Percentiles rank a stretch among this genome's conserved stretches.
These are phyloP conservation scores for Perkinsus olseni DNA, from an alignment of 169 alveolate genomes.

Conservation along the genomic window DNA sequence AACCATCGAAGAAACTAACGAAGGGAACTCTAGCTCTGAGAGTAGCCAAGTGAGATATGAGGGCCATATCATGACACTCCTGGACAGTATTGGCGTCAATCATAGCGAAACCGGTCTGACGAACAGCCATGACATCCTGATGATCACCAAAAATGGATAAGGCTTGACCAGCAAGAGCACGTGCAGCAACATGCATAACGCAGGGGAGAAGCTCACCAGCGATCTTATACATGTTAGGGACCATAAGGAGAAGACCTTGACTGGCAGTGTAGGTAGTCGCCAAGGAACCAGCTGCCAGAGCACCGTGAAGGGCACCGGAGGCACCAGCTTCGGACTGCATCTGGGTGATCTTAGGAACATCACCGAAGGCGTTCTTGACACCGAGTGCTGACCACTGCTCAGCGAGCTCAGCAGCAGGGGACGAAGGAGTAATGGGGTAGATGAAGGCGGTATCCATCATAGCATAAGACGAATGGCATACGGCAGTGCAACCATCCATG, in stretches of 20 bases:
- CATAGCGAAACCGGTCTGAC: constrained; percentile 46
- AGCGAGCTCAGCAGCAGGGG: constrained; percentile 44
- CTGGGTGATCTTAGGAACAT: constrained; percentile 39
- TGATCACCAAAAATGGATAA: constrained; percentile 51
- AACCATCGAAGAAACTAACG: constrained; percentile 46
- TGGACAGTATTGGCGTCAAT: constrained; percentile 47
- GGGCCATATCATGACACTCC: constrained; percentile 42
- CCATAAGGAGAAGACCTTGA: constrained; percentile 45
- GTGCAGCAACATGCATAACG: constrained; percentile 48
- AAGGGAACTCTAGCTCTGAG: constrained; percentile 44
- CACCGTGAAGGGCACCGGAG: constrained; percentile 53
- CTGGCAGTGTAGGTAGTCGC: constrained; percentile 46
- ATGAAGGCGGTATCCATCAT: constrained; percentile 45
- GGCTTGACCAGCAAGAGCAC: constrained; percentile 48
- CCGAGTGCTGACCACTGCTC: constrained; percentile 46
- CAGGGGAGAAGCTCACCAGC: constrained; percentile 53
- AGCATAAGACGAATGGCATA: constrained; percentile 45
- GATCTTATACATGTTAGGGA: constrained; percentile 47
- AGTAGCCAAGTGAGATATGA: constrained; percentile 45
- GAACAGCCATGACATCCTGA: constrained; percentile 47
- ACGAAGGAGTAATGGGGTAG: constrained; percentile 52
- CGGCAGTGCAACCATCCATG: constrained; percentile 38
- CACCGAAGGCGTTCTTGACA: constrained; percentile 37
- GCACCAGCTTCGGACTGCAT: constrained; percentile 57
- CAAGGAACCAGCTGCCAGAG: constrained; percentile 41